These are phyloP conservation scores for Aureobasidium sp. DNA, from an alignment of 2,329 filamentous ascomycete genomes.

Conservation along the genomic window DNA sequence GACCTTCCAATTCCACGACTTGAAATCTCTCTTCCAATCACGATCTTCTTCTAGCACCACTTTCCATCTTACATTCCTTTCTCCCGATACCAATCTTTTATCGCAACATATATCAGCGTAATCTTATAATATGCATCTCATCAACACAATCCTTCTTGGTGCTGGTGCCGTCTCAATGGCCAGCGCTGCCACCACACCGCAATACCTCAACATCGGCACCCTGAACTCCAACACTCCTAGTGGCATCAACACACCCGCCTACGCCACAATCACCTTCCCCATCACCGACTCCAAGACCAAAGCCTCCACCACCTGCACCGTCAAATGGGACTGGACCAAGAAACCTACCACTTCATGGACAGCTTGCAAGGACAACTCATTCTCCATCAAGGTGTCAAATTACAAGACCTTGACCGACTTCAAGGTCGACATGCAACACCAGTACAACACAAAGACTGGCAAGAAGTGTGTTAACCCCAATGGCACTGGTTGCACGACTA, in stretches of 20 bases:
- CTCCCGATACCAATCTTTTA: neutral
- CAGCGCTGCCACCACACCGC: neutral
- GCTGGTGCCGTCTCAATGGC: neutral
- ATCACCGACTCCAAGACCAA: conserved; percentile 8
- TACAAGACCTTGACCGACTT: conserved; percentile 2
- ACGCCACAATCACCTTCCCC: neutral
- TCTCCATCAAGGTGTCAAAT: neutral
- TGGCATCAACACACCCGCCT: neutral
- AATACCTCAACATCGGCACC: neutral
- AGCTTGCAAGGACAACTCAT: neutral
- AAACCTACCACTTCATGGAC: neutral
- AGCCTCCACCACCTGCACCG: neutral
- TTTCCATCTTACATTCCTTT: neutral
- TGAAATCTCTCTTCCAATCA: neutral
- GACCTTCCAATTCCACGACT: neutral
- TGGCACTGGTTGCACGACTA: neutral
- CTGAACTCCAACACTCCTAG: conserved; percentile 6
- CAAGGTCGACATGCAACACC: neutral
- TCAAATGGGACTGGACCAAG: conserved; percentile 8
- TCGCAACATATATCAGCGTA: neutral
- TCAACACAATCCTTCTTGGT: neutral
- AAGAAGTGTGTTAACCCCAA: conserved; percentile 7
- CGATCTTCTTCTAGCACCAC: neutral
- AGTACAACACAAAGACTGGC: conserved; percentile 2
- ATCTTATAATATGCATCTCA: neutral